Evolutionary conservation across 2,329 filamentous ascomycete genomes (phyloP).

Genomic region (Claviceps humidiphila): DNA sequence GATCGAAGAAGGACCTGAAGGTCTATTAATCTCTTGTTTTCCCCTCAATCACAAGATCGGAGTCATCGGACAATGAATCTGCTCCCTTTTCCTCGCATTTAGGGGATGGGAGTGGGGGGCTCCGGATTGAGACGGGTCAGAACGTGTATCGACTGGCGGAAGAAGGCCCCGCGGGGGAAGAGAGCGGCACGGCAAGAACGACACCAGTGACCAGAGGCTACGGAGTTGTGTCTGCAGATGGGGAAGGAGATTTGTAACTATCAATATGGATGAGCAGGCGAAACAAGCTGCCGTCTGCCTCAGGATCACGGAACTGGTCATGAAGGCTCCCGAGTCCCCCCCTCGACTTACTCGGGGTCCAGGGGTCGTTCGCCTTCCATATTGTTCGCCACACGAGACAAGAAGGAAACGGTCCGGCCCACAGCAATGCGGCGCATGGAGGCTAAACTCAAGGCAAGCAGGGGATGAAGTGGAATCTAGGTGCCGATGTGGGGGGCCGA

Average conservation of each 20-base stretch:
- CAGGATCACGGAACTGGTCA: background rate
- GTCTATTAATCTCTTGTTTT: background rate
- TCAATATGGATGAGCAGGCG: background rate
- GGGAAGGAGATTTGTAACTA: background rate
- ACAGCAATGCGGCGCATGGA: background rate
- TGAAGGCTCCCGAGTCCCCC: background rate
- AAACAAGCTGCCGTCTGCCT: background rate
- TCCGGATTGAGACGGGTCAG: background rate
- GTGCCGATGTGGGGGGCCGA: background rate
- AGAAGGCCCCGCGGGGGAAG: background rate
- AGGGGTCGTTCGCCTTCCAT: background rate
- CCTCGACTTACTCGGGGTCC: background rate
- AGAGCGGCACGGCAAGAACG: background rate
- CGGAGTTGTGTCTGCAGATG: background rate
- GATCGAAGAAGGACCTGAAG: background rate
- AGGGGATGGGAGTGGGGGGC: background rate
- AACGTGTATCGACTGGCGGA: background rate
- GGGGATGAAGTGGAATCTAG: background rate
- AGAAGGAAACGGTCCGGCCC: background rate
- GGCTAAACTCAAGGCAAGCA: background rate
- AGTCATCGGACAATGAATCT: background rate
- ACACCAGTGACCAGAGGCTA: background rate
- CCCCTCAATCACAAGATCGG: background rate
- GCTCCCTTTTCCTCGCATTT: background rate
- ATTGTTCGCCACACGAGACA: background rate